Conservation (phyloP, 495 filamentous ascomycete species). For the Pyrenula massariospora region DNA sequence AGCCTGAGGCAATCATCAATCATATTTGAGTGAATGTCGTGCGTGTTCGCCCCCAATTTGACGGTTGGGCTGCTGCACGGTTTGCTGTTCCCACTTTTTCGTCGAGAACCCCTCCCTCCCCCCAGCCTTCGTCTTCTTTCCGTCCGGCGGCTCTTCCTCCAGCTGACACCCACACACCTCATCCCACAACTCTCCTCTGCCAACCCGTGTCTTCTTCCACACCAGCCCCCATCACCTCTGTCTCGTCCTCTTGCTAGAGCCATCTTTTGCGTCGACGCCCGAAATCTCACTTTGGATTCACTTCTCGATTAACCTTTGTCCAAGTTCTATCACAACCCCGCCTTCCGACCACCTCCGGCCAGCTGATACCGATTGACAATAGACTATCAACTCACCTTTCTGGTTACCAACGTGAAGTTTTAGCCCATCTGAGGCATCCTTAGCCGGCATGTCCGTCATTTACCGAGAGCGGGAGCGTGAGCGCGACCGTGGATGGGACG, state of each 20-base stretch:
- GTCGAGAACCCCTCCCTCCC: too few species aligned
- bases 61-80: neutral
- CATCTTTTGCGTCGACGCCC: neutral
- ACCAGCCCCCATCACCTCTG: neutral
- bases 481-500: constrained; percentile 25
- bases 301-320: neutral
- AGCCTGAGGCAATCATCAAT: neutral
- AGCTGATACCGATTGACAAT: too few species aligned
- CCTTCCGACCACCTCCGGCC: neutral
- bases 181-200: too few species aligned
- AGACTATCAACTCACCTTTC: too few species aligned
- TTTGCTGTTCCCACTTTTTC: neutral
- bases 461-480: constrained; percentile 33
- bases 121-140: neutral
- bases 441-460: constrained; percentile 27
- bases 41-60: neutral
- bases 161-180: neutral
- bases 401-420: too few species aligned
- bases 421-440: neutral
- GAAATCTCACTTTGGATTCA: neutral
- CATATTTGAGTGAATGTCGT: neutral
- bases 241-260: neutral
- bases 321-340: neutral
- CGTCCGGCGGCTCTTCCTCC: neutral
- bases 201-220: neutral